A percentile compares a stretch with the other conserved stretches of the same genome.
phyloP scores from a whole-genome alignment of 2,329 filamentous ascomycete genomes.

The Alternaria gaisen region DNA sequence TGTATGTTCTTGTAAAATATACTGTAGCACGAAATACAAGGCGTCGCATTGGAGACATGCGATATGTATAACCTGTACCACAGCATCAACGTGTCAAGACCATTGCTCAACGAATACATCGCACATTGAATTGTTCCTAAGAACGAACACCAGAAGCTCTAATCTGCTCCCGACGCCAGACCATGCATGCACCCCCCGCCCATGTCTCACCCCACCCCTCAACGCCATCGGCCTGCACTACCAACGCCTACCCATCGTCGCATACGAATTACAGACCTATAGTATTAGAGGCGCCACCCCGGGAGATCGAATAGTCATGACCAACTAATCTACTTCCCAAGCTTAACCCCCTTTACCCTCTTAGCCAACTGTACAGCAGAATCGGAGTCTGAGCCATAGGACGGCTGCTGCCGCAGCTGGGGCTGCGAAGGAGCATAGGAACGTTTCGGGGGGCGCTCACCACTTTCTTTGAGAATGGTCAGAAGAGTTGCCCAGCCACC shows the following conservation, averaged over 20 bases:
- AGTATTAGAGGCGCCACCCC: constrained; percentile 25
- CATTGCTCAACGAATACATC: constrained; percentile 10
- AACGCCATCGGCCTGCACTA: not conserved
- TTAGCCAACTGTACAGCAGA: constrained; percentile 71
- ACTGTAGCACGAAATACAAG: not conserved
- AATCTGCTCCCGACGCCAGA: constrained; percentile 5
- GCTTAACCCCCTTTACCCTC: constrained; percentile 70
- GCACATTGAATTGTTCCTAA: constrained; percentile 9
- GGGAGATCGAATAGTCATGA: constrained; percentile 21
- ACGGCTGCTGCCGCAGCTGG: constrained; percentile 32
- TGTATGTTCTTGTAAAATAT: too few species aligned
- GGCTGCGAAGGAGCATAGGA: constrained; percentile 40
- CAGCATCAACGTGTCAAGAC: not conserved
- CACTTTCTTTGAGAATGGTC: constrained; percentile 93
- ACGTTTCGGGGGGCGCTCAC: constrained; percentile 92
- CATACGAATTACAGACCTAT: constrained; percentile 29
- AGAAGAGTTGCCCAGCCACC: constrained; percentile 93
- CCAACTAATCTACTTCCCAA: constrained; percentile 45
- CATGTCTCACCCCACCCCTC: not conserved
- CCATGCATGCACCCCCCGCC: constrained; percentile 16
- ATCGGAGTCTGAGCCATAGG: constrained; percentile 58
- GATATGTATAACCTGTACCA: not conserved
- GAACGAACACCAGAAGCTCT: not conserved
- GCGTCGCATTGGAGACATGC: not conserved
- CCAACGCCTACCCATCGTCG: constrained; percentile 10